A percentile compares a stretch with the other conserved stretches of the same genome.
Evolutionary conservation across 2,329 filamentous ascomycete species (phyloP).

Genomic region (Pseudogymnoascus sp.): DNA sequence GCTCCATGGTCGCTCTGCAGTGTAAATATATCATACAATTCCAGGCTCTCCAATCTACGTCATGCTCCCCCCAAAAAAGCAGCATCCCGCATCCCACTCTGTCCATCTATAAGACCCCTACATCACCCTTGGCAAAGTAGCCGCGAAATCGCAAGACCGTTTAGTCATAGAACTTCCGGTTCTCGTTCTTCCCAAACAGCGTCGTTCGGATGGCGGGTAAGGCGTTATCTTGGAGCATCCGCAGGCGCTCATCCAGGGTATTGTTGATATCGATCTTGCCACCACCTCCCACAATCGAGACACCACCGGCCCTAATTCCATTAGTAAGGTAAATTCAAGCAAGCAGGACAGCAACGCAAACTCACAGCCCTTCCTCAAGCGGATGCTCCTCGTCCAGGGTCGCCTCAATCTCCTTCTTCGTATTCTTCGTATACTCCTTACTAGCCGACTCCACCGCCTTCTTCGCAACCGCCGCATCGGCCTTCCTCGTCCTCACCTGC

Average conservation of each 20-base stretch:
- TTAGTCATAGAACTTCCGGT: constrained; percentile 93
- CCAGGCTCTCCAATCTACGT: constrained; percentile 29
- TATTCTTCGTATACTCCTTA: constrained; percentile 74
- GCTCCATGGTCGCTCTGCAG: constrained; percentile 9
- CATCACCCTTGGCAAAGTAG: not conserved
- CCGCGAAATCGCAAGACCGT: not conserved
- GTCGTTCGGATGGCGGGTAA: constrained; percentile 77
- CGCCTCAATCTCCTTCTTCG: constrained; percentile 59
- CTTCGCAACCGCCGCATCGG: constrained; percentile 66
- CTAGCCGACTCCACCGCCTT: constrained; percentile 69
- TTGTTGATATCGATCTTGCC: constrained; percentile 99
- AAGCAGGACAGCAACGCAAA: constrained; percentile 21
- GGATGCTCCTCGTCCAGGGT: constrained; percentile 70
- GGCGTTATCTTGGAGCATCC: constrained; percentile 73
- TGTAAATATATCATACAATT: constrained; percentile 11
- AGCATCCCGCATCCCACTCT: not conserved
- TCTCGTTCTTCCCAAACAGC: constrained; percentile 88
- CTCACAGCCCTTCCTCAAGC: constrained; percentile 76
- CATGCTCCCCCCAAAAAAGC: constrained; percentile 21
- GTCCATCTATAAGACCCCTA: not conserved
- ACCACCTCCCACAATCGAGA: constrained; percentile 67
- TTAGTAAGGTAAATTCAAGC: constrained; percentile 15
- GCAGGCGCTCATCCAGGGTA: constrained; percentile 86
- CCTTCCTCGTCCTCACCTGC: constrained; percentile 65
- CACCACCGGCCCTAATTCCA: constrained; percentile 64